Conservation (phyloP, 176 grass and related monocot genomes). For the Oryza meyeriana region DNA sequence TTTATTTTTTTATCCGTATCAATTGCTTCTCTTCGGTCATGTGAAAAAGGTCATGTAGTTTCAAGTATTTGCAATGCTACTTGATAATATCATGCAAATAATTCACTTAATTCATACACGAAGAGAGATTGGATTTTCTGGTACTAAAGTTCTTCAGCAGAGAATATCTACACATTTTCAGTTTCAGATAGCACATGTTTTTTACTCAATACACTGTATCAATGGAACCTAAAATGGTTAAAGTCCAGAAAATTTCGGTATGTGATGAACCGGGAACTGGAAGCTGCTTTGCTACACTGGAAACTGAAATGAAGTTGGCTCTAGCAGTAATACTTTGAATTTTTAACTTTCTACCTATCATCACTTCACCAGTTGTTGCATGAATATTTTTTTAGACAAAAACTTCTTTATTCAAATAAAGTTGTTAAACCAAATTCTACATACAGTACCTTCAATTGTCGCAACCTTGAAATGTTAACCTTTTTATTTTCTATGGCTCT, state of each 20-base stretch:
- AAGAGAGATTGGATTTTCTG: conserved; percentile 53
- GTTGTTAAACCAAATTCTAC: not conserved
- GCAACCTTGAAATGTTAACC: not conserved
- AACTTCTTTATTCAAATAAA: not conserved
- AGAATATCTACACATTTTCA: too few species aligned
- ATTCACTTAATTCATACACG: conserved; percentile 34
- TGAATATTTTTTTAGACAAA: not conserved
- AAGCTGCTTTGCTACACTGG: not conserved
- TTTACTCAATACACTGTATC: not conserved
- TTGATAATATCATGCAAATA: conserved; percentile 58
- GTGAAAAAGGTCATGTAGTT: conserved; percentile 32
- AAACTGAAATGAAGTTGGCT: not conserved
- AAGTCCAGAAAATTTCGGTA: not conserved
- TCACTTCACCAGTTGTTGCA: not conserved
- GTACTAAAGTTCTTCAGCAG: conserved; percentile 27
- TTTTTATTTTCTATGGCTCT: not conserved
- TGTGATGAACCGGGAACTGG: not conserved
- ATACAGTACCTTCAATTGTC: not conserved
- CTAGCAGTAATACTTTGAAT: not conserved
- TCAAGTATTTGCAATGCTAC: conserved; percentile 49
- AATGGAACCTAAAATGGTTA: not conserved
- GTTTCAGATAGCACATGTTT: too few species aligned
- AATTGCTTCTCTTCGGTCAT: not conserved
- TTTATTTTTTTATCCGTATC: not conserved
- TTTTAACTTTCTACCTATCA: not conserved